Base-by-base conservation (phyloP, 2,329 filamentous ascomycete genomes). In the Colletotrichum viniferum region DNA sequence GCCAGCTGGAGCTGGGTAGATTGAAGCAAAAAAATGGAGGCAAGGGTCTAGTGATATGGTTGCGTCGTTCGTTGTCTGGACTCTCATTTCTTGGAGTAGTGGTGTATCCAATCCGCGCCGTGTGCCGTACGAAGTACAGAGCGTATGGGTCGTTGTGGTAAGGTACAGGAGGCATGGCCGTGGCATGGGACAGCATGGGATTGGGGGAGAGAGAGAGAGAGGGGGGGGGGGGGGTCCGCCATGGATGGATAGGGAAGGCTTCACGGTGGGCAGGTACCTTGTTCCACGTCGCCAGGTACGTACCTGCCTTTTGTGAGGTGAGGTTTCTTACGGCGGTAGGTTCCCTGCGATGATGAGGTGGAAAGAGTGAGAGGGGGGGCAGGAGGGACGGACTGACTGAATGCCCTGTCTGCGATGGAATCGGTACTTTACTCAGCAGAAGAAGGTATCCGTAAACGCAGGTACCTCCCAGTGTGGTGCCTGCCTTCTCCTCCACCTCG, bases 21-120 rank as follows among this genome's bases (percentile, higher is more conserved):
- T 48, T 67, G 68, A 77, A 76, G 73, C 69, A 62, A 74, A 71
- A 71, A 66, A 66, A 66, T 38, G 64, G 70, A 73, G 70, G 71
- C 56, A 52, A 52, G 69, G 52, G 64, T 71, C 72, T 68, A 75
- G 69, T 76, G 69, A 69, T 75, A 74, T 77, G 76, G 76, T 76
- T 77, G 75, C 75, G 75, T 76, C 75, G 72, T 77, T 63, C 58
- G 76, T 73, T 73, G 73, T 77, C 76, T 76, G 76, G 76, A 69
- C 72, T 75, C 62, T 75, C 62, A 63, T 64, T 48, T 62, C 38
- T 66, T 58, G 66, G 71, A 64, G 67, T 65, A 58, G 34, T 48
- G 43, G 48, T 69, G 67, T 62, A 69, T 61, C 58, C 56, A 61
- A 61, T 61, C 58, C 58, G 58, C 58, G 58, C 58, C 58, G 58